Percentiles rank a stretch among this genome's conserved stretches.
phyloP scores from a whole-genome alignment of 352 stramenopile species.

The Phytophthora foliorum region DNA sequence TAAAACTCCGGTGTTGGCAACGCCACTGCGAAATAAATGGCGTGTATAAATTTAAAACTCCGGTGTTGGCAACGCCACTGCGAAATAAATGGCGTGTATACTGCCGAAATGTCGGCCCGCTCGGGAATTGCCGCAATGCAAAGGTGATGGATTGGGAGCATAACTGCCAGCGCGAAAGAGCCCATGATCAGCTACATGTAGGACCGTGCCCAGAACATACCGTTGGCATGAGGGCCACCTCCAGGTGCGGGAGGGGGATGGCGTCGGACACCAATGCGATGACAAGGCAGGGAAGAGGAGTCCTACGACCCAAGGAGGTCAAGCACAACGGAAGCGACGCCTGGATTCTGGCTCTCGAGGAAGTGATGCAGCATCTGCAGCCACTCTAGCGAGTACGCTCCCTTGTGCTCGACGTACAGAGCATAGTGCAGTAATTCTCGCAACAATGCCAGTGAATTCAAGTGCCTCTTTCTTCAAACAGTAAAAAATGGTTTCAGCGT shows the following conservation, averaged over 20 bases:
- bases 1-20: too few relatives aligned
- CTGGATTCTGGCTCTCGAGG: constrained; percentile 10
- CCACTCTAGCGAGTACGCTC: constrained; percentile 26
- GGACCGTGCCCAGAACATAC: constrained; percentile 21
- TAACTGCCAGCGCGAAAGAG: constrained; percentile 18
- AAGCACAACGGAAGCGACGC: not conserved
- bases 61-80: constrained; percentile 17
- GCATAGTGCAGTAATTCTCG: not conserved
- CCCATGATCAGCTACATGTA: constrained; percentile 30
- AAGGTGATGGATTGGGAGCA: constrained; percentile 23
- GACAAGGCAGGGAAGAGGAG: constrained; percentile 22
- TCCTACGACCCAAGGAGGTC: constrained; percentile 2
- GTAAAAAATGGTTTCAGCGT: constrained; percentile 3
- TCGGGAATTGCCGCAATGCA: constrained; percentile 17
- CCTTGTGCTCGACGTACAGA: constrained; percentile 33
- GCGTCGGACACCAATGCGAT: constrained; percentile 21
- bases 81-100: constrained; percentile 21
- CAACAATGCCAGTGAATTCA: too few relatives aligned
- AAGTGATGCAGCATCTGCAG: constrained; percentile 25
- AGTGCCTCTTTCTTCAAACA: not conserved
- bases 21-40: constrained; percentile 24
- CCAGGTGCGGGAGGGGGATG: too few relatives aligned
- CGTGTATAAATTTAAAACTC: too few relatives aligned
- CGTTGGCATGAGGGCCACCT: constrained; percentile 21
- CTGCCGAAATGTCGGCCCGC: constrained; percentile 11